Percentiles rank a stretch among this genome's conserved stretches.
These are phyloP conservation scores for Chaetomium fimeti DNA, from an alignment of 495 filamentous ascomycete species.

Conservation along the genomic window DNA sequence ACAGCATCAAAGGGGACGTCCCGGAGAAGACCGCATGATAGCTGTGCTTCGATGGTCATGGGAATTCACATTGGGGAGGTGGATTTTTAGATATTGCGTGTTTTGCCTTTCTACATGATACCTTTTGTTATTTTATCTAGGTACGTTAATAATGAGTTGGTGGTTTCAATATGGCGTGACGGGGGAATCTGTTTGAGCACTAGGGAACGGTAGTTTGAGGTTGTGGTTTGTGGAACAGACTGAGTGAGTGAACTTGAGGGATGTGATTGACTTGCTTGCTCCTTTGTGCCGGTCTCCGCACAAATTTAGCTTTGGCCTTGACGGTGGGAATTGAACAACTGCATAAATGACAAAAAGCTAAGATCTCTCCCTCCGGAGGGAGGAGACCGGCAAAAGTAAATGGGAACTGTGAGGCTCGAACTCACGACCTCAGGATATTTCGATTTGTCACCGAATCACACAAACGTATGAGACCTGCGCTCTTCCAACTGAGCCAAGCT, in stretches of 20 bases:
- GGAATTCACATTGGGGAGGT: neutral
- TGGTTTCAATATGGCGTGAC: too few relatives aligned
- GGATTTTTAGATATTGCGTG: neutral
- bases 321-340: too few relatives aligned
- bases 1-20: conserved; percentile 30
- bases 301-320: too few relatives aligned
- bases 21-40: conserved; percentile 31
- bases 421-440: conserved; percentile 29
- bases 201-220: too few relatives aligned
- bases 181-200: too few relatives aligned
- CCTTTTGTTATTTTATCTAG: neutral
- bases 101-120: neutral
- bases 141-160: too few relatives aligned
- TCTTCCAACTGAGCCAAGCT: conserved; percentile 31
- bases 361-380: too few relatives aligned
- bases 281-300: too few relatives aligned
- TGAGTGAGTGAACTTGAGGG: too few relatives aligned
- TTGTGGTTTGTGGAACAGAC: too few relatives aligned
- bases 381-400: neutral
- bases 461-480: conserved; percentile 28
- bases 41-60: neutral
- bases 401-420: conserved; percentile 30
- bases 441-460: conserved; percentile 23
- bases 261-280: too few relatives aligned
- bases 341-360: too few relatives aligned